Evolutionary conservation across 192 early-diverging fungal species (phyloP), one percentile per base, ranked within the genome.

Genomic region (Umbelopsis ramanniana): DNA sequence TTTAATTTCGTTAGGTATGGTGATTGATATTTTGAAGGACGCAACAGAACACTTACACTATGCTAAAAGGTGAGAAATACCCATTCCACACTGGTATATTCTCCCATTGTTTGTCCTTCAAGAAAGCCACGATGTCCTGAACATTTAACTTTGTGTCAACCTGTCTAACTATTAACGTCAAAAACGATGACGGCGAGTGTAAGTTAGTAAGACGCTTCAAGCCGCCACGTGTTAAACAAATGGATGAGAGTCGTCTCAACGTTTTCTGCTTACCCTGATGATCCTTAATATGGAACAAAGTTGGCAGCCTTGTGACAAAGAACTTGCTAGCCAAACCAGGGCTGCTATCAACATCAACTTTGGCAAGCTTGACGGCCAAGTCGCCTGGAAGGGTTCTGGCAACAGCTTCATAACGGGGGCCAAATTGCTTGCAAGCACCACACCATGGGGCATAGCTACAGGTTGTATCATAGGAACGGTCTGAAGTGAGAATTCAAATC

Each of bases 381-480:
- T 50, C 11, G 40, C 14, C 63, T 19, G 35, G 23, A 11, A 74
- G 24, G 2, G 35, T 24, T 48, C 46, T 26, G 8, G 68, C 72
- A 23, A 40, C 57, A 6, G 69, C 72, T 9, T 74, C 46, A 26
- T 73, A 77, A 40, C 23, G 47, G 12, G 46, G 52, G 6, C 47
- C 72, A 48, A 78, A 55, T 22, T 43, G 68, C 26, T 71, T 69
- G 73, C 77, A 78, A n/a, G 73, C 40, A 17, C 68, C 66, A 66
- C 77, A 78, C 77, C 77, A 78, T 17, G 68, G 53, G 17, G 77
- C 72, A 70, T 78, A 78, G 23, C 77, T 78, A 38, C 23, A 17
- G 19, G 43, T 15, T 23, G 22, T 15, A 33, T 22, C 24, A 69
- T 15, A 10, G 9, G n/a, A 67, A 46, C 40, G 35, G 40, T 37